These are phyloP conservation scores for Zoysia japonica DNA, from an alignment of 176 grass and related monocot genomes.

Conservation along the genomic window DNA sequence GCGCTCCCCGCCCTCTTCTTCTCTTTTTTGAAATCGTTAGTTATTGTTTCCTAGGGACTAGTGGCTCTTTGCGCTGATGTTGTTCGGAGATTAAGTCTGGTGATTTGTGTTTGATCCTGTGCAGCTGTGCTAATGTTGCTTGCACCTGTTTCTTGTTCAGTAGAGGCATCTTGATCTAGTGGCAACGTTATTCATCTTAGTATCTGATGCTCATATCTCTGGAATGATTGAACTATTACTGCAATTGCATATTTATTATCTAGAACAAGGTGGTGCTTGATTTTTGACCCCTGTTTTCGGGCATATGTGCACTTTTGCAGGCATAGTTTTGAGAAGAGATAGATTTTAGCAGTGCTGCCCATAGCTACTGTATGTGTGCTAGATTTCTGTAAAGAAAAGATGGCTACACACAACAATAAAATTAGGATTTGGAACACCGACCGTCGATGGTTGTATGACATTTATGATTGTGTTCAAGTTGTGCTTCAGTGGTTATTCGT, in stretches of 20 bases:
- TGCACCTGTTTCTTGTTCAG: not conserved
- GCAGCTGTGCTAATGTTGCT: not conserved
- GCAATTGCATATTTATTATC: not conserved
- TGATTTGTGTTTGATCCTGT: not conserved
- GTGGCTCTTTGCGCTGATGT: not conserved
- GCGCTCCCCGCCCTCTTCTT: not conserved
- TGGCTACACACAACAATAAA: not conserved
- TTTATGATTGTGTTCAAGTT: not conserved
- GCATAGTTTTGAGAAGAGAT: not conserved
- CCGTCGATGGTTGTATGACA: not conserved
- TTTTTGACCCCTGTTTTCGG: not conserved
- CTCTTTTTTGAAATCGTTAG: not conserved
- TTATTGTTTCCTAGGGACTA: not conserved
- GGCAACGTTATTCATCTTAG: not conserved
- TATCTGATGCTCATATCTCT: not conserved
- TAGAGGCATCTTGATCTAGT: not conserved
- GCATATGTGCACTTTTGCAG: not conserved
- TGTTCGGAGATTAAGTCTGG: not conserved
- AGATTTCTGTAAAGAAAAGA: not conserved
- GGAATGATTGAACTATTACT: not conserved
- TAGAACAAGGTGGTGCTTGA: not conserved
- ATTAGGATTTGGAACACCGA: not conserved
- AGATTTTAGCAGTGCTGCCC: not conserved
- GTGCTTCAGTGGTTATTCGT: not conserved
- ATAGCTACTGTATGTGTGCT: not conserved